These are phyloP conservation scores for Backusella parvicylindrica DNA, from an alignment of 192 early-diverging fungal species.

Conservation along the genomic window DNA sequence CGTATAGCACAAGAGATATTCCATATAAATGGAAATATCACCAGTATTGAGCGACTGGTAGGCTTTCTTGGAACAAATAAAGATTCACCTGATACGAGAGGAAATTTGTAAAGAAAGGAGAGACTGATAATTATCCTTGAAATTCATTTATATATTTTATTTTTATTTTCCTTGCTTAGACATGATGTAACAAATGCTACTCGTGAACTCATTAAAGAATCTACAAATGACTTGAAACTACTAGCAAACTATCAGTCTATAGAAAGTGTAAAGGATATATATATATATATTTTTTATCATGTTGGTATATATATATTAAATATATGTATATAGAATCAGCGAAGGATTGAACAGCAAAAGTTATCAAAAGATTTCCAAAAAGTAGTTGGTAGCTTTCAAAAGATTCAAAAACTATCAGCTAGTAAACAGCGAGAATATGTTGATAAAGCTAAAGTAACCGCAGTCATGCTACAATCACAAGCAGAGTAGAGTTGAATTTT, in stretches of 20 bases:
- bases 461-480: conserved; percentile 28
- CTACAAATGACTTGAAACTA: conserved; percentile 71
- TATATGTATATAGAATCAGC: conserved; percentile 47
- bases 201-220: conserved; percentile 74
- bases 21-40: conserved; percentile 80
- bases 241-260: conserved; percentile 55
- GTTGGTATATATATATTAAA: too few species aligned
- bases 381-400: conserved; percentile 86
- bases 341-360: conserved; percentile 88
- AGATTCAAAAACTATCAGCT: conserved; percentile 74
- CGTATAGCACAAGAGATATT: conserved; percentile 83
- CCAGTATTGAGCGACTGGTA: conserved; percentile 79
- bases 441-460: conserved; percentile 60
- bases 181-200: conserved; percentile 80
- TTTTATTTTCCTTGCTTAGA: conserved; percentile 36
- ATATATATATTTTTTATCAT: too few species aligned
- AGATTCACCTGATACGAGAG: conserved; percentile 75
- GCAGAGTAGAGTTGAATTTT: conserved; percentile 24
- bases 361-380: conserved; percentile 93
- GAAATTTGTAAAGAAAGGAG: conserved; percentile 55
- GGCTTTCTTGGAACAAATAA: conserved; percentile 67
- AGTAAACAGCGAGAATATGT: conserved; percentile 85
- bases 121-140: not conserved
- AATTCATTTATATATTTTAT: not conserved
- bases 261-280: conserved; percentile 21